These are phyloP conservation scores for Colletotrichum caudatum DNA, from an alignment of 2,329 filamentous ascomycete genomes.

Conservation along the genomic window DNA sequence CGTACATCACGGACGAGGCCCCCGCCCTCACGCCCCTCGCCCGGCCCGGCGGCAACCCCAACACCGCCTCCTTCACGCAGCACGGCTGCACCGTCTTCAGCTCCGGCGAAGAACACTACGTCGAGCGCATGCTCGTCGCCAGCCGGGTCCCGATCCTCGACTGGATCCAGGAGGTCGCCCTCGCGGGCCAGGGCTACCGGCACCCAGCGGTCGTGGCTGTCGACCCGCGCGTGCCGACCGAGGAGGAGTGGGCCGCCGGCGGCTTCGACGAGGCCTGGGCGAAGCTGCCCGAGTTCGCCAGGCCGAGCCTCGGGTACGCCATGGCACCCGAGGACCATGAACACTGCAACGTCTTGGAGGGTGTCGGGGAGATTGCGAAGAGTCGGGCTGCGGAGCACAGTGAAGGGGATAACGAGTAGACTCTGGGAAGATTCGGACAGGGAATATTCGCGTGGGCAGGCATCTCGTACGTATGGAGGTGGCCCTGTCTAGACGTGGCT, in stretches of 20 bases:
- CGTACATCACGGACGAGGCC: conserved; percentile 67
- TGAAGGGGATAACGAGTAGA: neutral
- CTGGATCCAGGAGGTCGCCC: conserved; percentile 71
- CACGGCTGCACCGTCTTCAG: conserved; percentile 77
- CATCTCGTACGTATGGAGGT: neutral
- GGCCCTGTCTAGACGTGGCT: neutral
- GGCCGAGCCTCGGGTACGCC: conserved; percentile 45
- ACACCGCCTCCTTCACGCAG: conserved; percentile 53
- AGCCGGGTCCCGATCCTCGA: conserved; percentile 66
- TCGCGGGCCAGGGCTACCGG: conserved; percentile 49
- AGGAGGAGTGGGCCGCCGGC: conserved; percentile 35
- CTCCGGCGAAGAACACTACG: conserved; percentile 69
- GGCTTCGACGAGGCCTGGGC: conserved; percentile 49
- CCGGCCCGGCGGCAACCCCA: conserved; percentile 56
- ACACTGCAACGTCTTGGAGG: neutral
- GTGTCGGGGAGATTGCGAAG: neutral
- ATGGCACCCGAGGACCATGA: conserved; percentile 12
- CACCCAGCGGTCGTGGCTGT: conserved; percentile 55
- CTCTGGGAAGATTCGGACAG: neutral
- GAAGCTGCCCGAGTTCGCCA: conserved; percentile 48
- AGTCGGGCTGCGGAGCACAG: neutral
- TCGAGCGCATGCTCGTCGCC: conserved; percentile 72
- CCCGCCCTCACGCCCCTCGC: conserved; percentile 66
- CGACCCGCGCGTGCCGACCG: conserved; percentile 36
- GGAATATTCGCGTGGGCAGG: neutral